Conservation (phyloP, 306 rosid species). For the Malus sylvestris region DNA sequence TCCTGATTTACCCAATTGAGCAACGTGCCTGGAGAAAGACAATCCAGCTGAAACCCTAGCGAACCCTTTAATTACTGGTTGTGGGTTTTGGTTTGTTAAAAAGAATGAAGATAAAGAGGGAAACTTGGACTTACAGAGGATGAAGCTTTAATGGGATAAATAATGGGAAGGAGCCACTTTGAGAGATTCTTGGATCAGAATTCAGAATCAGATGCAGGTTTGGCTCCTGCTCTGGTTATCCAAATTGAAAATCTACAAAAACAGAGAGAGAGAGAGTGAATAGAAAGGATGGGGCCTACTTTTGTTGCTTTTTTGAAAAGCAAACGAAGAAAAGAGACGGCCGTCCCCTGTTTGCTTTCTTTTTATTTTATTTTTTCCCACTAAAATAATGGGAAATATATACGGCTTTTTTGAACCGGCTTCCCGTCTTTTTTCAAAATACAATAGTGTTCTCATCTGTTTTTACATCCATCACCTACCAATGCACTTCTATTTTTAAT, state of each 20-base stretch:
- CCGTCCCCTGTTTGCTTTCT: not conserved
- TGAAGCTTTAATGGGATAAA: constrained; percentile 5
- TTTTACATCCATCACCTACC: too few relatives aligned
- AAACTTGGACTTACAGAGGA: constrained; percentile 57
- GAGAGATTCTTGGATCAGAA: constrained; percentile 42
- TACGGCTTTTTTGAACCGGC: too few relatives aligned
- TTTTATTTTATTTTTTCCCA: not conserved
- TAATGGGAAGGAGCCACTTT: not conserved
- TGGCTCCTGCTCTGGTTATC: constrained; percentile 12
- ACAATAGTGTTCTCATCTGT: too few relatives aligned
- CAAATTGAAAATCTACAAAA: constrained; percentile 10
- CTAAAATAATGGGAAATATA: too few relatives aligned
- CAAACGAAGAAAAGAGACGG: not conserved
- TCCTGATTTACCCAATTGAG: constrained; percentile 2
- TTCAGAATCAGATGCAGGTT: constrained; percentile 20
- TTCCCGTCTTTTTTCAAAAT: too few relatives aligned
- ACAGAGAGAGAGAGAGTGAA: not conserved
- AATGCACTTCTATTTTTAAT: too few relatives aligned
- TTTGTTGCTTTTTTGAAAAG: not conserved
- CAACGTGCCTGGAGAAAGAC: not conserved
- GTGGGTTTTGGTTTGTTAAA: not conserved
- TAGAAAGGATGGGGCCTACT: not conserved
- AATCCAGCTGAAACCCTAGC: constrained; percentile 41
- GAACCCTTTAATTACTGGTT: not conserved
- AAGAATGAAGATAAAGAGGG: constrained; percentile 22